A percentile compares a stretch with the other conserved stretches of the same genome.
phyloP scores from a whole-genome alignment of 2,329 filamentous ascomycete genomes.

The Leptoxyphium fumago region DNA sequence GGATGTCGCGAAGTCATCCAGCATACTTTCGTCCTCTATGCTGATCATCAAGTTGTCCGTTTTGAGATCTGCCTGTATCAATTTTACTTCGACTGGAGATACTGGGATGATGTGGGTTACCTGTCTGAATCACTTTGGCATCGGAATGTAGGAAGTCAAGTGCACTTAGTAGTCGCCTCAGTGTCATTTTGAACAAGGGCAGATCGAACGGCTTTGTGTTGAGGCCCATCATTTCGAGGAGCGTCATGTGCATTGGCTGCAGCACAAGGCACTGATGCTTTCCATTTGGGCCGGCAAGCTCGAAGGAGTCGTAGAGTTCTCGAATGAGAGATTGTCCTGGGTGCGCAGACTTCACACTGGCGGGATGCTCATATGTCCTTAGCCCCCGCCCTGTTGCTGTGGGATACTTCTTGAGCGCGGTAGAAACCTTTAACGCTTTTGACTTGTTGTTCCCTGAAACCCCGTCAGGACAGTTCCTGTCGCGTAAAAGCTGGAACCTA shows the following conservation, averaged over 20 bases:
- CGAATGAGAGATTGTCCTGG: constrained; percentile 3
- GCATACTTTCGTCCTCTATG: constrained; percentile 8
- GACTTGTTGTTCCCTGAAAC: background rate
- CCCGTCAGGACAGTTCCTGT: background rate
- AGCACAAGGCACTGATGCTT: constrained; percentile 8
- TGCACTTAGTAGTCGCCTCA: constrained; percentile 13
- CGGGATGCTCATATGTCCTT: constrained; percentile 6
- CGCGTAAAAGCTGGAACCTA: background rate
- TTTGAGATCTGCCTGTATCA: constrained; percentile 12
- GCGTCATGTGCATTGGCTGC: constrained; percentile 7
- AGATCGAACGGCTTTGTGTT: background rate
- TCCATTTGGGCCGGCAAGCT: constrained; percentile 1
- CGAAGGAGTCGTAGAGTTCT: constrained; percentile 3
- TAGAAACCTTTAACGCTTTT: constrained; percentile 3
- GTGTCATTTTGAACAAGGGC: background rate
- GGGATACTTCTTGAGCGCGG: background rate
- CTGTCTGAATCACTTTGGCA: constrained; percentile 16
- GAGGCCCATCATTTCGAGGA: constrained; percentile 1
- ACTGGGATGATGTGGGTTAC: constrained; percentile 6
- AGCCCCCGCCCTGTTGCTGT: constrained; percentile 2
- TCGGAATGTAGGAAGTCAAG: constrained; percentile 17
- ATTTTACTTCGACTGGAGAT: too few species aligned
- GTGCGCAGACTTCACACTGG: constrained; percentile 2
- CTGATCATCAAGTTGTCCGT: constrained; percentile 9
- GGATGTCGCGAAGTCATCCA: constrained; percentile 6